Percentiles rank a stretch among this genome's conserved stretches.
Evolutionary conservation across 768 basidiomycete genomes (phyloP).

Genomic region (Lactifluus piperatus): DNA sequence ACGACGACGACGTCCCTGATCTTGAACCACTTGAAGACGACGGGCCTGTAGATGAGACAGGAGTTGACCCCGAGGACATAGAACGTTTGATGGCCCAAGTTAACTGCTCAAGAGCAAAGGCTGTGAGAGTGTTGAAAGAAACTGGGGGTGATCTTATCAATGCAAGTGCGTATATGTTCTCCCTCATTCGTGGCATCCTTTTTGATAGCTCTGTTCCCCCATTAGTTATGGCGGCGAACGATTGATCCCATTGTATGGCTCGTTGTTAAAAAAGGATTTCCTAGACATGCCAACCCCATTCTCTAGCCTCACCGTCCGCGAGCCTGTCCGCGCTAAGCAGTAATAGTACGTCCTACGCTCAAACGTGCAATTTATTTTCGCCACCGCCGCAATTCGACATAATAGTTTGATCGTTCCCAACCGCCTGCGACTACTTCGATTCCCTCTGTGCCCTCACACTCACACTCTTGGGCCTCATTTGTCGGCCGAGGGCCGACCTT

Average conservation of each 20-base stretch:
- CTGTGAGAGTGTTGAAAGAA: constrained; percentile 83
- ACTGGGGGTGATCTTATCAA: constrained; percentile 93
- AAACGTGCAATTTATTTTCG: constrained; percentile 8
- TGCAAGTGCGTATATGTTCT: constrained; percentile 62
- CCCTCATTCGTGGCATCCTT: not conserved
- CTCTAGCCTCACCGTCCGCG: not conserved
- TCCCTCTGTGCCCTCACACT: constrained; percentile 30
- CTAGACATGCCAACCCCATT: constrained; percentile 6
- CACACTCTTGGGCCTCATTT: constrained; percentile 5
- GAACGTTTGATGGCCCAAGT: constrained; percentile 91
- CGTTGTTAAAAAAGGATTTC: constrained; percentile 18
- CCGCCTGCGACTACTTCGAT: constrained; percentile 64
- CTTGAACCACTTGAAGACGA: constrained; percentile 78
- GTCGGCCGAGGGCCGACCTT: constrained; percentile 34
- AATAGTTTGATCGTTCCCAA: constrained; percentile 88
- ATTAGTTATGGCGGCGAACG: constrained; percentile 88
- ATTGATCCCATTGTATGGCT: constrained; percentile 40
- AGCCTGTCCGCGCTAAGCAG: constrained; percentile 10
- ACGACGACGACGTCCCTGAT: constrained; percentile 72
- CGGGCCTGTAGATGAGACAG: constrained; percentile 75
- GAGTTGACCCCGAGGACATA: constrained; percentile 89
- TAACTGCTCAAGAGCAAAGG: constrained; percentile 85
- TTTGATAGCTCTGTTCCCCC: not conserved
- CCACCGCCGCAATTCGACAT: constrained; percentile 70
- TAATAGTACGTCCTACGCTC: not conserved